Base-by-base conservation (phyloP, 192 early-diverging fungal genomes). In the Coemansia sp. region DNA sequence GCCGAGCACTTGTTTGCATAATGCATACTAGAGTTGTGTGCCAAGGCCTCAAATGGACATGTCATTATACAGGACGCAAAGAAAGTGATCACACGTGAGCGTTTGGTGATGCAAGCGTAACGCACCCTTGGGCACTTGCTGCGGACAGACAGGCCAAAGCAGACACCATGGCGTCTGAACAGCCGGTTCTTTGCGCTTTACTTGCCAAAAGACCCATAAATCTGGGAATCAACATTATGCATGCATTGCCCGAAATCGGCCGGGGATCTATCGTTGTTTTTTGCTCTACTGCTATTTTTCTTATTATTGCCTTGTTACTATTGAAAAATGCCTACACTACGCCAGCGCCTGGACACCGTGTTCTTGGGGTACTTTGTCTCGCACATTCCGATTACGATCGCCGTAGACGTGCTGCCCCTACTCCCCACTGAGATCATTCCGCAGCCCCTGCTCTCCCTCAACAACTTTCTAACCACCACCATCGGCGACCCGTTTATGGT, bases 381-480 rank as follows among this genome's bases (percentile, higher is more conserved):
- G 14, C 91, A 93, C 58, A 93, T 93, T 74, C 89, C 88, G 3
- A 80, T 85, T 14, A 87, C 90, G 5, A 31, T 90, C 0, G 48
- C 83, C 27, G 67, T 90, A 56, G 90, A 93, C 62, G 23, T 75
- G 17, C 71, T 85, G 43, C 80, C 82, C 2, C 59, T 90, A 51
- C 77, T 88, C 37, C 83, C 84, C 12, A 16, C 65, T n/a, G 41
- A 51, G 51, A 35, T 25, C 23, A 58, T 80, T 43, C 78, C 82
- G 27, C 23, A 65, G 47, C 58, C 70, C 3, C 39, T 85, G 31
- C 57, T 59, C 22, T 69, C 61, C 5, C 59, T 83, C 50, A 73
- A 74, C 57, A 52, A 55, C 2, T 76, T 77, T 17, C 87, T 88
- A 47, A 81, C 84, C 6, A 62, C 69, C 17, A 76, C 62, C 54